Percentiles rank a stretch among this genome's conserved stretches.
These are phyloP conservation scores for Alternaria sp. DNA, from an alignment of 2,329 filamentous ascomycete genomes.

Conservation along the genomic window DNA sequence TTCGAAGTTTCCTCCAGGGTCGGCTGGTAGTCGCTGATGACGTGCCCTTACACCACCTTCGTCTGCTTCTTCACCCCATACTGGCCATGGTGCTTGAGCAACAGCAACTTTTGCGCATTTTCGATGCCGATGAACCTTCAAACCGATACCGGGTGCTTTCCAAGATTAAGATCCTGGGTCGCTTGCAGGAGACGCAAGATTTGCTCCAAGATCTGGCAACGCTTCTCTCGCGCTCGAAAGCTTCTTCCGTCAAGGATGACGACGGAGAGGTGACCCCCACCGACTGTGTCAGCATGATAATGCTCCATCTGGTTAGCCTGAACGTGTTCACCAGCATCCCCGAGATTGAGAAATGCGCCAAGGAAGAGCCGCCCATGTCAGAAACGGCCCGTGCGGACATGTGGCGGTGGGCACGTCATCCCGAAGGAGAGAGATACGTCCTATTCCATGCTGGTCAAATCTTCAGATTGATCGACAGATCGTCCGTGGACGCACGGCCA, in stretches of 20 bases:
- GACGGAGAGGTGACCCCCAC: background rate
- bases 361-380: conserved; percentile 3
- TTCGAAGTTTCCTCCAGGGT: conserved; percentile 12
- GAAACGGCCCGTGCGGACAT: background rate
- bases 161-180: conserved; percentile 3
- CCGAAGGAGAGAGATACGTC: conserved; percentile 7
- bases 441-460: conserved; percentile 11
- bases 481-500: conserved; percentile 1
- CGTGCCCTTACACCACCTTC: conserved; percentile 1
- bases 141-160: conserved; percentile 6
- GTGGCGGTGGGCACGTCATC: conserved; percentile 7
- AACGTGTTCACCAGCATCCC: conserved; percentile 13
- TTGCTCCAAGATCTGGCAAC: conserved; percentile 3
- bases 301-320: conserved; percentile 13
- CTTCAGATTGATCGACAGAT: conserved; percentile 5
- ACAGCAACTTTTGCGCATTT: conserved; percentile 9
- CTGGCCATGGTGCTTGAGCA: conserved; percentile 9
- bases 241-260: background rate
- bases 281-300: conserved; percentile 6
- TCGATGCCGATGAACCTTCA: conserved; percentile 8
- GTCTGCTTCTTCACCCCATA: conserved; percentile 10
- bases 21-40: background rate
- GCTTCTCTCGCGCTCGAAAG: conserved; percentile 1
- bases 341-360: conserved; percentile 10
- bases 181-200: conserved; percentile 10